Conservation (phyloP, 208 protist species). For the Novymonas esmeraldas region DNA sequence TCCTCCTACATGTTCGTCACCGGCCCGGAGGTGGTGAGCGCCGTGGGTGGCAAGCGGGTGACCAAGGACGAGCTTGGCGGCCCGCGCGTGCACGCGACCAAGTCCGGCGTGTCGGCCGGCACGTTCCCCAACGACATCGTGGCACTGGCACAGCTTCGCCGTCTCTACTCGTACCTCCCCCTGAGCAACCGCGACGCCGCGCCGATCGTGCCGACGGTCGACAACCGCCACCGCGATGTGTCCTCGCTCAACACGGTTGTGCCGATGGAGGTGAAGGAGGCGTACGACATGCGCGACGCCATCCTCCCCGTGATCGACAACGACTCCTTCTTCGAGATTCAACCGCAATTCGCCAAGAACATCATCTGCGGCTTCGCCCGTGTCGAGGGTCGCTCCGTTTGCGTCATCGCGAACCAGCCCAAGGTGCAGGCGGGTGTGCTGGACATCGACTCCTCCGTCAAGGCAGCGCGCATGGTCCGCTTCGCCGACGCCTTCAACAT, state of each 20-base stretch:
- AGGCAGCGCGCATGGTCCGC: constrained; percentile 95
- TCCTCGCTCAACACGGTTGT: constrained; percentile 71
- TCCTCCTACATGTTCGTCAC: constrained; percentile 98
- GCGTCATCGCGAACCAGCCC: constrained; percentile 96
- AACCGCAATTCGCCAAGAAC: constrained; percentile 95
- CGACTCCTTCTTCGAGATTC: constrained; percentile 94
- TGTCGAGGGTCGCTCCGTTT: constrained; percentile 92
- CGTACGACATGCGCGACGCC: constrained; percentile 95
- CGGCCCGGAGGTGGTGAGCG: constrained; percentile 97
- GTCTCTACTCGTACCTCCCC: constrained; percentile 92
- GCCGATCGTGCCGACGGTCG: constrained; percentile 55
- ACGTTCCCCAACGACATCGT: constrained; percentile 95
- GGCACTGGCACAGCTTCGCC: constrained; percentile 74
- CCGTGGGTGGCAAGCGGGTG: constrained; percentile 92
- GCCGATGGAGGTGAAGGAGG: constrained; percentile 84
- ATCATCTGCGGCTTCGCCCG: constrained; percentile 94
- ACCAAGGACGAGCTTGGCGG: constrained; percentile 95
- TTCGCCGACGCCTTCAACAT: constrained; percentile 98
- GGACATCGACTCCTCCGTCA: constrained; percentile 92
- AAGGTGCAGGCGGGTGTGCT: constrained; percentile 91
- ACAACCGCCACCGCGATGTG: constrained; percentile 53
- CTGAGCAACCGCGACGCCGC: constrained; percentile 75
- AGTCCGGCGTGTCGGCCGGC: constrained; percentile 89
- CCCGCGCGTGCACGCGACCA: constrained; percentile 82
- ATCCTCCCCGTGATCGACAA: constrained; percentile 90